These are phyloP conservation scores for Saprolegnia diclina DNA, from an alignment of 352 stramenopile genomes.

Conservation along the genomic window DNA sequence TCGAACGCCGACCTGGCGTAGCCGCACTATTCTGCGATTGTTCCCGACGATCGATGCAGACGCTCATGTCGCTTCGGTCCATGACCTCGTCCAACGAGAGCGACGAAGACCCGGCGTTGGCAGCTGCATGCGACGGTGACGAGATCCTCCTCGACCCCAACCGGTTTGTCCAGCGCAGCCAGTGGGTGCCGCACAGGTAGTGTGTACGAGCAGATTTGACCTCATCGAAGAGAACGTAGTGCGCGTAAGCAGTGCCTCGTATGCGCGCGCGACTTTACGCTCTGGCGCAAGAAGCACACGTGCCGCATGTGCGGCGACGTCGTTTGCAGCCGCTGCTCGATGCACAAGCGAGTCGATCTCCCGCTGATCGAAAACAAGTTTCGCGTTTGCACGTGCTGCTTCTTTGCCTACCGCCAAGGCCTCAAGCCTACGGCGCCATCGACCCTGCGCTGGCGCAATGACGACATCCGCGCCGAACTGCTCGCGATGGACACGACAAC, in stretches of 20 bases:
- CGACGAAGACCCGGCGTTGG: neutral
- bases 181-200: constrained; percentile 46
- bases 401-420: constrained; percentile 54
- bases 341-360: constrained; percentile 59
- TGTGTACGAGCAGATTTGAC: neutral
- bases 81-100: neutral
- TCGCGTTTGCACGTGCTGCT: constrained; percentile 68
- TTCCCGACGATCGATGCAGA: neutral
- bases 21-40: neutral
- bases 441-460: neutral
- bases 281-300: constrained; percentile 61
- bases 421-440: constrained; percentile 1
- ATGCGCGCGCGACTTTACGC: constrained; percentile 61
- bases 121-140: neutral
- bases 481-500: neutral
- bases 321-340: constrained; percentile 67
- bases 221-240: constrained; percentile 18
- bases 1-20: neutral
- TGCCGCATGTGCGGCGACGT: constrained; percentile 80
- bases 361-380: constrained; percentile 51
- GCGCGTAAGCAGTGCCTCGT: constrained; percentile 50
- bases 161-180: constrained; percentile 47
- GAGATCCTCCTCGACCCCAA: constrained; percentile 51
- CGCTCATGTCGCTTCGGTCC: neutral
- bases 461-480: constrained; percentile 3